Evolutionary conservation across 2,329 filamentous ascomycete genomes (phyloP), one percentile per base, ranked within the genome.

Genomic region (Fusarium vanettenii): DNA sequence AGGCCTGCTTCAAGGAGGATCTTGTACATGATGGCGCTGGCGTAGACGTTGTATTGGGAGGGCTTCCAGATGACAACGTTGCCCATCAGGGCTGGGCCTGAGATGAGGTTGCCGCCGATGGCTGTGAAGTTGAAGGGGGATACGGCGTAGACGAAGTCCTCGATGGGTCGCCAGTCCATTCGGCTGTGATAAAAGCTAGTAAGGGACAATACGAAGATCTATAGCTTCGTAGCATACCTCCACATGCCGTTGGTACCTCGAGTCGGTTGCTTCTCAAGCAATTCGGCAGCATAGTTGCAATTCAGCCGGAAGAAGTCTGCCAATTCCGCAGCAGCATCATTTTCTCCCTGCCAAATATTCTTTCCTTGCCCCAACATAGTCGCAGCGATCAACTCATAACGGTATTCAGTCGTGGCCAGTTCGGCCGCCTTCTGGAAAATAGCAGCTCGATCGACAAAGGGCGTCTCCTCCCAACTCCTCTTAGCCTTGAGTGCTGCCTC

Each of bases 1-100:
- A 85, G 78, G 9, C 83, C 83, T n/a, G 83, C 81, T 72, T 85
- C 83, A 13, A 81, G 69, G 10, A 85, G 71, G 59, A 85, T 84
- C 56, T 84, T 76, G 66, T 84, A 76, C 2, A 85, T 61, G 5
- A 85, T 69, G 18, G 72, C 75, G 66, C 79, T 82, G 52, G 82
- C 62, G 65, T 81, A 80, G 57, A 84, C 72, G 39, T 73, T 74
- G 59, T 70, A 72, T 2, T 78, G 79, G 0, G 81, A 80, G 18
- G 83, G 83, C 71, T 85, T 85, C 83, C 83, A 85, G 35, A 85
- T 64, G 4, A 59, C 22, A 2, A 65, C 63, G 39, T 65, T 65
- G 4, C 63, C 63, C n/a, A 65, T 31, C 14, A 65, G 16, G 8
- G 37, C n/a, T 14, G 63, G 63, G 13, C 50, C 63, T 22, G 37